These are phyloP conservation scores for Carnegiea gigantea DNA, from an alignment of 179 eudicot species.

Conservation along the genomic window DNA sequence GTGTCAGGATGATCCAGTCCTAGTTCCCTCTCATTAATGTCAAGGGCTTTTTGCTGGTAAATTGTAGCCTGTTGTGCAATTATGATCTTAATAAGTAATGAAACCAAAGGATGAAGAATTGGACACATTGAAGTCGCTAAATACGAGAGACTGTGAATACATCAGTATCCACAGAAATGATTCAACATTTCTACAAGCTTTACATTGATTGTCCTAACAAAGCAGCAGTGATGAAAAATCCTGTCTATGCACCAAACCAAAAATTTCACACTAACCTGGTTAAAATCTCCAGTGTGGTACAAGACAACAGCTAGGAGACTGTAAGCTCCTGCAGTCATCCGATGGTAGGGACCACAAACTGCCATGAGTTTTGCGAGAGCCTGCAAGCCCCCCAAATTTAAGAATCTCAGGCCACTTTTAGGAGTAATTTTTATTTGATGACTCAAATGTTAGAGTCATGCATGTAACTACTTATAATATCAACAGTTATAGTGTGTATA, in stretches of 20 bases:
- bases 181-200: conserved; percentile 12
- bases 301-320: conserved; percentile 98
- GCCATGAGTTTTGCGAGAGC: conserved; percentile 98
- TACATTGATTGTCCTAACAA: background rate
- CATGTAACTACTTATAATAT: background rate
- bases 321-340: conserved; percentile 99
- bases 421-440: background rate
- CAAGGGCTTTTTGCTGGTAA: conserved; percentile 99
- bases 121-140: background rate
- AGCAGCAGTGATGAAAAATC: background rate
- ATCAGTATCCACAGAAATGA: background rate
- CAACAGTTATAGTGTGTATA: conserved; percentile 22
- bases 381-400: conserved; percentile 41
- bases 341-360: conserved; percentile 99
- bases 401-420: conserved; percentile 10
- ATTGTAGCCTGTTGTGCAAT: conserved; percentile 79
- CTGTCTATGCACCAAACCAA: background rate
- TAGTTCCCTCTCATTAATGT: conserved; percentile 95
- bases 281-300: conserved; percentile 99
- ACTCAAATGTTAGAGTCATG: background rate
- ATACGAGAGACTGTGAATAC: background rate
- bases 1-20: conserved; percentile 99
- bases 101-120: conserved; percentile 6
- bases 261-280: conserved; percentile 66
- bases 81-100: conserved; percentile 10